Evolutionary conservation across 140 eudicot species (phyloP).

Genomic region (Oenanthe javanica): DNA sequence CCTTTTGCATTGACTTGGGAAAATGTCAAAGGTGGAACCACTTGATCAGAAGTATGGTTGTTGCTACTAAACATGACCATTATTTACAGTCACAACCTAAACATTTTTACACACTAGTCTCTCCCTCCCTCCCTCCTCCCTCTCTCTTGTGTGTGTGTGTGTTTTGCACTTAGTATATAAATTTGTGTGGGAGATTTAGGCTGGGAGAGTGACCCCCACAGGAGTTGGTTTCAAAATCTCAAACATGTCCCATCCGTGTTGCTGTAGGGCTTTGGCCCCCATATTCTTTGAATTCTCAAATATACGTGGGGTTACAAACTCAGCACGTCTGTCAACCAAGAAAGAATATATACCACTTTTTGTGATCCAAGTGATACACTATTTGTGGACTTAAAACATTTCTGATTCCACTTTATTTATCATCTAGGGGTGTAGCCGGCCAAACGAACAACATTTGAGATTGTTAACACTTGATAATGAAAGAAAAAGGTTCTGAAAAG

Average conservation of each 20-base stretch:
- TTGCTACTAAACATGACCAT: background rate
- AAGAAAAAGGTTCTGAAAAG: background rate
- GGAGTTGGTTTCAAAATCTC: constrained; percentile 7
- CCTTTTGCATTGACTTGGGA: background rate
- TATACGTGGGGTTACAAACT: constrained; percentile 1
- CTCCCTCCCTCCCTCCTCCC: background rate
- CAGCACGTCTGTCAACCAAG: constrained; percentile 5
- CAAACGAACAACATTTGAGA: background rate
- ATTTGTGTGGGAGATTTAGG: background rate
- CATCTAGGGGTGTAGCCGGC: constrained; percentile 1
- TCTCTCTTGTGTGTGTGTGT: no score
- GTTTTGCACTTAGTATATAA: no score
- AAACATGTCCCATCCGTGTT: background rate
- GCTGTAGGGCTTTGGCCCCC: background rate
- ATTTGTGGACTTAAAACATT: constrained; percentile 4
- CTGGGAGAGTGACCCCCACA: background rate
- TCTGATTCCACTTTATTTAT: constrained; percentile 6
- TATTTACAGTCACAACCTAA: background rate
- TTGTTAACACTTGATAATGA: background rate
- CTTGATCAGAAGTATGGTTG: background rate
- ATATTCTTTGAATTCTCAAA: background rate
- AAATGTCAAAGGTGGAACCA: constrained; percentile 9
- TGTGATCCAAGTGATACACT: constrained; percentile 10
- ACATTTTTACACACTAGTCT: background rate
- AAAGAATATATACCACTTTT: constrained; percentile 5